These are phyloP conservation scores for Cordyceps cicadae DNA, from an alignment of 2,329 filamentous ascomycete species.

Conservation along the genomic window DNA sequence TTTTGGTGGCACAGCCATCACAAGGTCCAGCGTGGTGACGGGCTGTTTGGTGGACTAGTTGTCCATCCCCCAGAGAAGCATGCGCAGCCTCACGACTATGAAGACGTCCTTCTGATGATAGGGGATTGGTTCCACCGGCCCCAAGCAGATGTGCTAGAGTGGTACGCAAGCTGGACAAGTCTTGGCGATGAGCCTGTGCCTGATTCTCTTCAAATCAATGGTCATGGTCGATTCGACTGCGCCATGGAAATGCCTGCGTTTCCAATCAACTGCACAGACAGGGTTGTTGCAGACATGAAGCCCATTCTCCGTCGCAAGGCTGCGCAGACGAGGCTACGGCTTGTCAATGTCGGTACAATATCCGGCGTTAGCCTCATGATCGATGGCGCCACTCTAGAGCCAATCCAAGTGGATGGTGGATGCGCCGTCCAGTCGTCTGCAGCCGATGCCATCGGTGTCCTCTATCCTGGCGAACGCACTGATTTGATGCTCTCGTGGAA, in stretches of 20 bases:
- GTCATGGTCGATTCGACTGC: slow-evolving; percentile 23
- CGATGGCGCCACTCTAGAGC: slow-evolving; percentile 17
- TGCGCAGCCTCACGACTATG: slow-evolving; percentile 17
- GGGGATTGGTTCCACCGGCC: slow-evolving; percentile 31
- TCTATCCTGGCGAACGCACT: slow-evolving; percentile 20
- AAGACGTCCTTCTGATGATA: slow-evolving; percentile 47
- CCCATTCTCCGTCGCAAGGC: slow-evolving; percentile 14
- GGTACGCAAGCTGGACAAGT: slow-evolving; percentile 23
- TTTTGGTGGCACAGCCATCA: slow-evolving; percentile 56
- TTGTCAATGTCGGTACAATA: slow-evolving; percentile 19
- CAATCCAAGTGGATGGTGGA: slow-evolving; percentile 18
- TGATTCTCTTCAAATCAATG: slow-evolving; percentile 28
- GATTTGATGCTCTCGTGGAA: slow-evolving; percentile 18
- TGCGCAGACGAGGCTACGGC: slow-evolving; percentile 14
- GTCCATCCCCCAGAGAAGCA: slow-evolving; percentile 40
- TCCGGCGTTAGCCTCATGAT: slow-evolving; percentile 17
- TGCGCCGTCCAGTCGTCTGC: slow-evolving; percentile 13
- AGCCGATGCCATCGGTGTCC: slow-evolving; percentile 16
- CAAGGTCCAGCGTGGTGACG: slow-evolving; percentile 39
- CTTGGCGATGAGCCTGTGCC: slow-evolving; percentile 34
- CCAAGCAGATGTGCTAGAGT: slow-evolving; percentile 25
- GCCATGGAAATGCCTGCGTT: slow-evolving; percentile 21
- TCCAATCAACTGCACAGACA: slow-evolving; percentile 17
- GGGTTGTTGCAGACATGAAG: slow-evolving; percentile 3
- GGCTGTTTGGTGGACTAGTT: slow-evolving; percentile 49